Base-by-base conservation (phyloP, 805 yeast species). In the Wickerhamomyces alni region DNA sequence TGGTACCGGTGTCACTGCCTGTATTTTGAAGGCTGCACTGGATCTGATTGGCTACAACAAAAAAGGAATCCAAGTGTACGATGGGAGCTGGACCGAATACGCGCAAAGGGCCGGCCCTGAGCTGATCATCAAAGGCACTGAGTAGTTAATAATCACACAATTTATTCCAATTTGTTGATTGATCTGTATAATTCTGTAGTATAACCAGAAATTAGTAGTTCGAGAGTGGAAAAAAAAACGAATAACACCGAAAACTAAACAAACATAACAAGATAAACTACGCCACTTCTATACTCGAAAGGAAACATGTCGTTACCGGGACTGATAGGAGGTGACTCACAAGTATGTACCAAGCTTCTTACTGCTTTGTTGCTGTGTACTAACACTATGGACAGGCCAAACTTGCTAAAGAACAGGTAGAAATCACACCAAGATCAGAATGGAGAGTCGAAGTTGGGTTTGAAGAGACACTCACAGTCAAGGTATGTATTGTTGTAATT, bases 1-100 rank as follows among this genome's bases (percentile, higher is more conserved):
- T 58, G 99, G 98, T 22, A 82, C 97, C 1, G 99, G 98, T 34
- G 97, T 93, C 36, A 82, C 97, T 10, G 98, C 97, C 1, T 87
- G 91, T 46, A 79, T 93, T 30, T 71, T 91, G 34, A 82, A 85
- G 60, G 66, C 82, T 8, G 98, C 95, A 2, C 58, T 84, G 31
- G 80, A 77, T 41, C 54, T 64, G n/a, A 68, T 74, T 10, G 79
- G 77, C 0, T 63, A 67, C 24, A 59, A 65, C 30, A 56, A 67
- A 8, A 59, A 58, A 5, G 71, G 69, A 16, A 65, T 81, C 12
- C 70, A 72, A 30, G 73, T 84, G 17, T 84, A 84, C 51, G 99
- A 93, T 53, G 99, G 95, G 10, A 77, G 87, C 32, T 85, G 95
- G 95, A 75, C 81, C 8, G 96, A 87, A 54, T 87, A 91, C 85